A percentile compares a stretch with the other conserved stretches of the same genome.
These are phyloP conservation scores for Elsinoe perseae DNA, from an alignment of 2,329 filamentous ascomycete species.

Conservation along the genomic window DNA sequence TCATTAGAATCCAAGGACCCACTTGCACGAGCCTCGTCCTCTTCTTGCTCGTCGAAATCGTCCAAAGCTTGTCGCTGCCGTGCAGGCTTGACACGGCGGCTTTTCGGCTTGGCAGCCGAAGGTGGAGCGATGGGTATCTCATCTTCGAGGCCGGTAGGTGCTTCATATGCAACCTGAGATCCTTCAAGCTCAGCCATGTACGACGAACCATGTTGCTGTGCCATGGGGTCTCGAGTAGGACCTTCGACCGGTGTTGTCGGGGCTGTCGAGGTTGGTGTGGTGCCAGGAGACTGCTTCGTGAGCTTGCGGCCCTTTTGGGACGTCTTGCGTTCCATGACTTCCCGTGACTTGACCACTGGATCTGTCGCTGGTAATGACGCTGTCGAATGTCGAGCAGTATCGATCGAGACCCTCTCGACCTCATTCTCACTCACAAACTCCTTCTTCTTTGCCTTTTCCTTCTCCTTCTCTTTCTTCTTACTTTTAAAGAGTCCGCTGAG, in stretches of 20 bases:
- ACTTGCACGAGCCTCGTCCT: slow-evolving; percentile 35
- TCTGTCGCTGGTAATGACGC: not conserved
- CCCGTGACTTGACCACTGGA: not conserved
- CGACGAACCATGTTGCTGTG: slow-evolving; percentile 8
- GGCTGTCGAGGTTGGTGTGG: slow-evolving; percentile 12
- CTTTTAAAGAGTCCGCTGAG: slow-evolving; percentile 62
- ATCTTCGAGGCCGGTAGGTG: slow-evolving; percentile 38
- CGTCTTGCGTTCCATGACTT: slow-evolving; percentile 17
- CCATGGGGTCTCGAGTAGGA: slow-evolving; percentile 14
- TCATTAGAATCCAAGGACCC: slow-evolving; percentile 59
- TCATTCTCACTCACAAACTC: slow-evolving; percentile 21
- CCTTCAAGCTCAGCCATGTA: slow-evolving; percentile 33
- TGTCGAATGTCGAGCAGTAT: slow-evolving; percentile 18
- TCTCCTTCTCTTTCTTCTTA: slow-evolving; percentile 59
- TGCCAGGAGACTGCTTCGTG: slow-evolving; percentile 20
- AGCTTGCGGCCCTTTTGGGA: slow-evolving; percentile 20
- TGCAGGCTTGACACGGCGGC: slow-evolving; percentile 51
- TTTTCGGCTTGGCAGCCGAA: slow-evolving; percentile 31
- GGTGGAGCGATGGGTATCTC: slow-evolving; percentile 21
- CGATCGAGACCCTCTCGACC: slow-evolving; percentile 27
- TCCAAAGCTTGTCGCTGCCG: slow-evolving; percentile 60
- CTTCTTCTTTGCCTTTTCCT: slow-evolving; percentile 36
- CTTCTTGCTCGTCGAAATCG: slow-evolving; percentile 53
- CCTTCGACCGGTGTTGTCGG: not conserved
- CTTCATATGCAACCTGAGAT: slow-evolving; percentile 31